Conservation (phyloP, 768 basidiomycete species). For the Suillus cothurnatus region DNA sequence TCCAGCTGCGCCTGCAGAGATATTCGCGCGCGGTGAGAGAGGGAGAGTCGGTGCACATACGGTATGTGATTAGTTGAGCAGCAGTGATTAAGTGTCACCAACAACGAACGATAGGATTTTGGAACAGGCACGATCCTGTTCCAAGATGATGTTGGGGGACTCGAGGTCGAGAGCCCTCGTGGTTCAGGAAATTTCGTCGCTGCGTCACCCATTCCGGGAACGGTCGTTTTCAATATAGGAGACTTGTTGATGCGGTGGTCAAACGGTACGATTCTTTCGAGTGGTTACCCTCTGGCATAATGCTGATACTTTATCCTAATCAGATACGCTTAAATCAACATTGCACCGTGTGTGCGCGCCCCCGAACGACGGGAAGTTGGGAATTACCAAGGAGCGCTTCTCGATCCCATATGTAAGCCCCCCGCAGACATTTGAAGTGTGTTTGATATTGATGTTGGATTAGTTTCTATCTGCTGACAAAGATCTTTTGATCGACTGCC, state of each 20-base stretch:
- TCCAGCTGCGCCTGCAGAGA: constrained; percentile 37
- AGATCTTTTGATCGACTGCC: constrained; percentile 46
- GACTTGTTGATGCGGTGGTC: constrained; percentile 54
- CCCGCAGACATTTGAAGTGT: background rate
- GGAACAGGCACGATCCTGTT: constrained; percentile 59
- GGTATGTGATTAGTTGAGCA: constrained; percentile 4
- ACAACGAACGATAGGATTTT: constrained; percentile 43
- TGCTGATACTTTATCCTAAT: background rate
- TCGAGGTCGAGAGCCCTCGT: constrained; percentile 61
- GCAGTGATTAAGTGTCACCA: background rate
- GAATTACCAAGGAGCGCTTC: constrained; percentile 52
- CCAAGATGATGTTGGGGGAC: constrained; percentile 61
- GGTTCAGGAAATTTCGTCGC: constrained; percentile 45
- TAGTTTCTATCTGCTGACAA: constrained; percentile 35
- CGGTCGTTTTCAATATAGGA: constrained; percentile 53
- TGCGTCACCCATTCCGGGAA: constrained; percentile 45
- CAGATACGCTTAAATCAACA: constrained; percentile 38
- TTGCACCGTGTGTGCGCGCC: constrained; percentile 55
- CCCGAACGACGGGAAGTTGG: constrained; percentile 17
- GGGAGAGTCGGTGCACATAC: constrained; percentile 39
- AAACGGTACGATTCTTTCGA: constrained; percentile 17
- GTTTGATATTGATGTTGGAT: constrained; percentile 23
- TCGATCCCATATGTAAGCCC: constrained; percentile 61
- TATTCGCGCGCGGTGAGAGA: constrained; percentile 31
- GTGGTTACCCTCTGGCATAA: background rate